Base-by-base conservation (phyloP, 768 basidiomycete genomes). In the Leccinum ochraceum region DNA sequence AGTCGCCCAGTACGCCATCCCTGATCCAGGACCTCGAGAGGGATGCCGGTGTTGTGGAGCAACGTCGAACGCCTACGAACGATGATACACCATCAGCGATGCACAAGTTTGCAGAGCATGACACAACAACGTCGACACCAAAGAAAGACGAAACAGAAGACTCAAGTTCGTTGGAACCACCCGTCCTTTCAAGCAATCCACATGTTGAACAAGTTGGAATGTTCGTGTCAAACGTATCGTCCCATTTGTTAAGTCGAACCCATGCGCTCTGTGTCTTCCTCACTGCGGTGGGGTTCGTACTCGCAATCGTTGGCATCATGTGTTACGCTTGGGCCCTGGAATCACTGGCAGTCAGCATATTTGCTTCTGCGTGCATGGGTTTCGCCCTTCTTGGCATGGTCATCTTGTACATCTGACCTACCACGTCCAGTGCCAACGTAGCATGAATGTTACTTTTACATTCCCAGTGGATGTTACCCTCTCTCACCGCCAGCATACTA, bases 261-360 rank as follows among this genome's bases (percentile, higher is more conserved):
- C 84, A 86, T 56, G 62, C 75, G 26, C 69, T 86, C 5, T 84
- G 82, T 62, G 79, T 86, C 56, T 61, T 72, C 60, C 67, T 83
- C 7, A 74, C 85, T 13, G 71, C 75, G 8, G 48, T 76, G 34
- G 85, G 85, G 24, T 87, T 86, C 64, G 63, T 75, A 10, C 73
- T 86, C n/a, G 81, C 80, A 2, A 71, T 85, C 26, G 65, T 74
- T 9, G 86, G 86, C 0, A 78, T 85, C 53, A 4, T 84, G 5
- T 79, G 79, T 63, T 84, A 79, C 60, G 75, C 80, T 3, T 87
- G 84, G 85, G 76, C 78, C 14, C 66, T 69, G 24, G 78, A 84
- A 57, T 76, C 83, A 2, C 60, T 30, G 5, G 78, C 76, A 55
- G 83, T 81, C 6, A 76, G 81, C 54, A 68, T 84, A 42, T 79